Evolutionary conservation across 2,329 filamentous ascomycete species (phyloP).

Genomic region (Stachybotrys echinatus): DNA sequence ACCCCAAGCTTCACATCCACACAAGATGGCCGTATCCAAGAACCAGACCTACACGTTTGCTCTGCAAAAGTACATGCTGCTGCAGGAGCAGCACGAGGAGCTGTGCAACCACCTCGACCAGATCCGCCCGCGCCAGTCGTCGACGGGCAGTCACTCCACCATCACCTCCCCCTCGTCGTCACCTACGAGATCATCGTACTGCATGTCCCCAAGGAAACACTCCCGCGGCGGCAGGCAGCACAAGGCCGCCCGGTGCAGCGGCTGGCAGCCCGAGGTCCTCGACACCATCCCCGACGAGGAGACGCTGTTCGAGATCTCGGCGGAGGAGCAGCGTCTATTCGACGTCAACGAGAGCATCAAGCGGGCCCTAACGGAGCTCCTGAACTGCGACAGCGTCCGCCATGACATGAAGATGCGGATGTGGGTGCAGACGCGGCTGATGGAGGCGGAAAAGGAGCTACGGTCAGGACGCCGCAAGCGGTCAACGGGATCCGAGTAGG

Average conservation of each 20-base stretch:
- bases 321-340: constrained; percentile 48
- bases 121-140: constrained; percentile 36
- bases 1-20: neutral
- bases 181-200: constrained; percentile 48
- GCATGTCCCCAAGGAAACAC: constrained; percentile 31
- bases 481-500: constrained; percentile 21
- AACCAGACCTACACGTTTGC: constrained; percentile 36
- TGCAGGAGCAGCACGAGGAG: constrained; percentile 50
- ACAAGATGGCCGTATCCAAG: constrained; percentile 20
- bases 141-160: constrained; percentile 27
- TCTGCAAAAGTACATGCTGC: constrained; percentile 48
- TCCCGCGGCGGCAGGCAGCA: constrained; percentile 20
- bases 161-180: constrained; percentile 53
- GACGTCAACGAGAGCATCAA: constrained; percentile 58
- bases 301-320: constrained; percentile 41
- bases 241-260: constrained; percentile 24
- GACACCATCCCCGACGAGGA: constrained; percentile 41
- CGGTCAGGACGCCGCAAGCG: constrained; percentile 46
- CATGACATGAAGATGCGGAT: constrained; percentile 45
- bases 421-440: constrained; percentile 53
- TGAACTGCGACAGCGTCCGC: constrained; percentile 54
- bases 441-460: constrained; percentile 57
- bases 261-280: constrained; percentile 27
- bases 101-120: constrained; percentile 46
- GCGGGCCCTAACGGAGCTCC: constrained; percentile 53